These are phyloP conservation scores for Diaporthe citriasiana DNA, from an alignment of 2,329 filamentous ascomycete genomes.

Conservation along the genomic window DNA sequence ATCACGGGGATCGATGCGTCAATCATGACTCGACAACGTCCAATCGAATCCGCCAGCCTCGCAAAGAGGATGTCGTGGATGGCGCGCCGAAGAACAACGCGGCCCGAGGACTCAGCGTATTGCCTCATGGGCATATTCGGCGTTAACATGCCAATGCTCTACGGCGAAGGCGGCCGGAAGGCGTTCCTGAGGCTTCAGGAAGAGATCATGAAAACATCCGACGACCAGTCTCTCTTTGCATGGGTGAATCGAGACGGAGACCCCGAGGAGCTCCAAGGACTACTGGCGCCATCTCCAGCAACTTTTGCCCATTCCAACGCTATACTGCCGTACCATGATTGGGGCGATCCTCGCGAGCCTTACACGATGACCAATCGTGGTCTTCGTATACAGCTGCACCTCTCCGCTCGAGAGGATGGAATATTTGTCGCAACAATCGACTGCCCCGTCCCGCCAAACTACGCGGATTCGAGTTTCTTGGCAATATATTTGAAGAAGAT, in stretches of 20 bases:
- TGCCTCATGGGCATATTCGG: slow-evolving; percentile 17
- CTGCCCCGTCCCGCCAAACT: slow-evolving; percentile 51
- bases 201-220: slow-evolving; percentile 31
- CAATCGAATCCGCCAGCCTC: not conserved
- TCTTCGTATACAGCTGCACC: slow-evolving; percentile 47
- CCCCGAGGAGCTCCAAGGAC: slow-evolving; percentile 48
- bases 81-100: slow-evolving; percentile 13
- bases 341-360: slow-evolving; percentile 48
- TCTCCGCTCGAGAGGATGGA: slow-evolving; percentile 42
- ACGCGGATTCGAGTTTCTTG: slow-evolving; percentile 49
- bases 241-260: slow-evolving; percentile 35
- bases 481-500: slow-evolving; percentile 50
- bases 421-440: slow-evolving; percentile 51
- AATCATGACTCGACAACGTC: slow-evolving; percentile 40
- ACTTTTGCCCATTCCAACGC: slow-evolving; percentile 56
- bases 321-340: slow-evolving; percentile 51
- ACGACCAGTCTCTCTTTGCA: slow-evolving; percentile 31
- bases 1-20: slow-evolving; percentile 25
- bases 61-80: slow-evolving; percentile 30
- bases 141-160: not conserved
- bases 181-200: slow-evolving; percentile 29
- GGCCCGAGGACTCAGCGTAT: slow-evolving; percentile 30
- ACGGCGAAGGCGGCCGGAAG: slow-evolving; percentile 30
- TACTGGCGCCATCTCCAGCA: slow-evolving; percentile 62
- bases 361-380: slow-evolving; percentile 49